These are phyloP conservation scores for Lipomyces spencermartinsiae DNA, from an alignment of 805 yeast genomes.

Conservation along the genomic window DNA sequence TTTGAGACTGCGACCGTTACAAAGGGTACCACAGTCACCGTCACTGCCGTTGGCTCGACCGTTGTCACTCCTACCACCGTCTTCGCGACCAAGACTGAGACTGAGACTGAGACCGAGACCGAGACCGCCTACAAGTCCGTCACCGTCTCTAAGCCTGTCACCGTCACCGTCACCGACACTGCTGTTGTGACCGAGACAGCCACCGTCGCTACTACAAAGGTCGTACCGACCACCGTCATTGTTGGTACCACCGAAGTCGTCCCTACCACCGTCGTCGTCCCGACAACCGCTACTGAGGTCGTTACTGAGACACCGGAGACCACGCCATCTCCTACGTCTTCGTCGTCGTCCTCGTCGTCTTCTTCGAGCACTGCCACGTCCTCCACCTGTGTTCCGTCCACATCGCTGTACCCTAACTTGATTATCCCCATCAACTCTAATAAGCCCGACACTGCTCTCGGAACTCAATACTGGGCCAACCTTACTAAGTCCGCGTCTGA, in stretches of 20 bases:
- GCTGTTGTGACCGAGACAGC: constrained; percentile 23
- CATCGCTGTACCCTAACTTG: constrained; percentile 37
- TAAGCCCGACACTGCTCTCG: constrained; percentile 36
- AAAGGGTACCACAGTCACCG: constrained; percentile 31
- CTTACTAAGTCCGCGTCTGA: constrained; percentile 29
- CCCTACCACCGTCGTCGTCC: constrained; percentile 31
- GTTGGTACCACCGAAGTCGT: constrained; percentile 23
- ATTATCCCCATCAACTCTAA: constrained; percentile 35
- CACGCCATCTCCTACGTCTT: constrained; percentile 17
- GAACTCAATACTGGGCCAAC: constrained; percentile 38
- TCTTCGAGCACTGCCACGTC: constrained; percentile 24
- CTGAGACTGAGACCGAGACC: constrained; percentile 27
- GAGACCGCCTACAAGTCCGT: constrained; percentile 27
- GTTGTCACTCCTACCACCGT: constrained; percentile 30
- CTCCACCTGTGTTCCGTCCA: constrained; percentile 31
- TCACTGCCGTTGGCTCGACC: constrained; percentile 33
- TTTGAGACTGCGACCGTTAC: constrained; percentile 22
- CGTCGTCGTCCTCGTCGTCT: constrained; percentile 22
- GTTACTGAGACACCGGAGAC: constrained; percentile 16
- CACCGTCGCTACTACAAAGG: constrained; percentile 22
- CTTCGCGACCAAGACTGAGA: constrained; percentile 26
- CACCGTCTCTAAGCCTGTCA: constrained; percentile 27
- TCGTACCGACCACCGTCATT: constrained; percentile 17
- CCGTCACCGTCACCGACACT: constrained; percentile 24
- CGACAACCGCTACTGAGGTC: constrained; percentile 17